These are phyloP conservation scores for Tardiomyces depauwii DNA, from an alignment of 1,139 yeast genomes.

Conservation along the genomic window DNA sequence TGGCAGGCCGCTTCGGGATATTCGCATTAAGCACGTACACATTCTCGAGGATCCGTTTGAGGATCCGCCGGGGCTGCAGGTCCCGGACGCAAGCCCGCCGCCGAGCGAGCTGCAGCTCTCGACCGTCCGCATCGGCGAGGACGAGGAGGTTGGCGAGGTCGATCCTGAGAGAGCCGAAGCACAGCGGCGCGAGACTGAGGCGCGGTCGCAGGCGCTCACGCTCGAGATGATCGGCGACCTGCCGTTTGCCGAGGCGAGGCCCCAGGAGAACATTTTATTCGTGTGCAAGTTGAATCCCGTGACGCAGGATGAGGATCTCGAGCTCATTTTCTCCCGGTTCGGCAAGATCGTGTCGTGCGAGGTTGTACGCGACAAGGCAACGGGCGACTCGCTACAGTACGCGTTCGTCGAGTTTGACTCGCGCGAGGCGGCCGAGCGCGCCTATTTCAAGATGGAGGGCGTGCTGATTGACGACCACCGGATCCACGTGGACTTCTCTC, in stretches of 20 bases:
- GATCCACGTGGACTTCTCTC: slow-evolving; percentile 59
- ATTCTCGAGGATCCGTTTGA: slow-evolving; percentile 46
- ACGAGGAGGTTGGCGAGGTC: slow-evolving; percentile 16
- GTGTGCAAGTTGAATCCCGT: slow-evolving; percentile 54
- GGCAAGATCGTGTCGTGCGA: slow-evolving; percentile 44
- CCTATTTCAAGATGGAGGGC: slow-evolving; percentile 48
- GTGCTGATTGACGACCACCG: slow-evolving; percentile 55
- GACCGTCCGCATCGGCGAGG: slow-evolving; percentile 28
- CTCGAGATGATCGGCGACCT: slow-evolving; percentile 55
- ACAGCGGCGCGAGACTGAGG: slow-evolving; percentile 26
- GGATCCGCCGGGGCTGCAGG: slow-evolving; percentile 25
- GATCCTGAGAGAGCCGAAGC: slow-evolving; percentile 12
- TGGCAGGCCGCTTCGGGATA: slow-evolving; percentile 36
- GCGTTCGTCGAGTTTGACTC: slow-evolving; percentile 50
- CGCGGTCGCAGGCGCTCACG: slow-evolving; percentile 45
- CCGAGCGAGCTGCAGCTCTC: slow-evolving; percentile 30
- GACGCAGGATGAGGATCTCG: slow-evolving; percentile 44
- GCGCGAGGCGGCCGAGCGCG: slow-evolving; percentile 42
- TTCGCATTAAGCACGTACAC: slow-evolving; percentile 40
- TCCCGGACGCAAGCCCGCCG: slow-evolving; percentile 9
- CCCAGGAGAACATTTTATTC: slow-evolving; percentile 51
- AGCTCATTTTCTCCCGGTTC: slow-evolving; percentile 45
- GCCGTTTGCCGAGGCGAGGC: slow-evolving; percentile 47
- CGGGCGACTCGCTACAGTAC: slow-evolving; percentile 43
- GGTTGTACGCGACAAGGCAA: slow-evolving; percentile 34